Conservation (phyloP, 495 filamentous ascomycete genomes). For the Talaromyces ruber region DNA sequence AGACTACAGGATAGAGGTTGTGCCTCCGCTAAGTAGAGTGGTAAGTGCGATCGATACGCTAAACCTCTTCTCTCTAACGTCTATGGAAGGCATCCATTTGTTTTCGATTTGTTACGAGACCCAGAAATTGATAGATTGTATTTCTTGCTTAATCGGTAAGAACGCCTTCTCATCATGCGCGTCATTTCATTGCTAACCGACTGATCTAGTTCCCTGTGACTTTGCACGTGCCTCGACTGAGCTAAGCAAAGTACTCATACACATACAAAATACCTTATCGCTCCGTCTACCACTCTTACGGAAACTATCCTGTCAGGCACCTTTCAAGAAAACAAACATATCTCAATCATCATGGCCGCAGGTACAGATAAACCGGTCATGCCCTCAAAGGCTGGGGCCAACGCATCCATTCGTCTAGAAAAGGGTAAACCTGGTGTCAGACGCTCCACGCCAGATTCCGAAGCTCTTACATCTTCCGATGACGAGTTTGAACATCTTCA, state of each 20-base stretch:
- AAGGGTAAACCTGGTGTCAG: slow-evolving; percentile 58
- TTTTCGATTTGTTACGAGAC: not conserved
- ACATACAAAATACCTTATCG: not conserved
- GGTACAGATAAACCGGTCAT: slow-evolving; percentile 16
- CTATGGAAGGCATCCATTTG: not conserved
- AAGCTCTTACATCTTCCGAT: slow-evolving; percentile 86
- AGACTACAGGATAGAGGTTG: slow-evolving; percentile 5
- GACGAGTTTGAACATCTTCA: slow-evolving; percentile 61
- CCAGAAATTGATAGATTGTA: not conserved
- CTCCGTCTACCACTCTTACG: not conserved
- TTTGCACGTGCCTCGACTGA: not conserved
- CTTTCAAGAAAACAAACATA: not conserved
- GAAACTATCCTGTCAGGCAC: not conserved
- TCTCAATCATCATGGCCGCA: not conserved
- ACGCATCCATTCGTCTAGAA: slow-evolving; percentile 57
- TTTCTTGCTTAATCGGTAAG: not conserved
- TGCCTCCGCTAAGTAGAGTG: not conserved
- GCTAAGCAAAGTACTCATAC: not conserved
- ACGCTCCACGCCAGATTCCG: slow-evolving; percentile 84
- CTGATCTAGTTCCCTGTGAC: not conserved
- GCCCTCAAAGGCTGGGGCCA: slow-evolving; percentile 40
- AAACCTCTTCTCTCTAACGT: not conserved
- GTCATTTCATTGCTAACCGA: not conserved
- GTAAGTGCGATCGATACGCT: not conserved
- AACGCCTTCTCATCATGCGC: not conserved